Evolutionary conservation across 176 grass and related monocot genomes (phyloP), one percentile per base, ranked within the genome.

Genomic region (Musa acuminata): DNA sequence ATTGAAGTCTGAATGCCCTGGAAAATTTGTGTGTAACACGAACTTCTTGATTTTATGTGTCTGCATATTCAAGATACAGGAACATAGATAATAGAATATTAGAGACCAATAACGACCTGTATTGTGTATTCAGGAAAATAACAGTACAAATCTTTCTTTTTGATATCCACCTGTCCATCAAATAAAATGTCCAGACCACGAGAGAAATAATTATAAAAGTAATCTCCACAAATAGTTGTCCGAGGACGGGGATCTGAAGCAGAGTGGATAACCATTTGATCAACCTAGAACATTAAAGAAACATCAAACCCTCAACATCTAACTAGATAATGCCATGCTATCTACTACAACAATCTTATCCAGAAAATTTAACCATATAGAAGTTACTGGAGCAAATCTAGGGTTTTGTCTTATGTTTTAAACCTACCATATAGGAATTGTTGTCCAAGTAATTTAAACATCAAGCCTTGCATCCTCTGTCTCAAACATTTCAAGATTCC

Each of bases 31-130:
- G 54, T 99, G 95, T 69, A 99, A 86, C 83, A 99, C 95, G 81
- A 99, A 99, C 82, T 99, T 99, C 80, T 99, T 99, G 84, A 99
- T 94, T 78, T 62, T 87, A 49, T 99, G 95, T n/a, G 90, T 99
- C 95, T 94, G 88, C 64, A 81, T 67, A 21, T 77, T 64, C 29
- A 5, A 35, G 29, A 35, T 35, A 35, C 29, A 35, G 19, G 25
- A 13, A 64, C 10, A 52, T 51, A 77, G 8, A 16, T 55, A 74
- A 8, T 57, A 27, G 13, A 7, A 74, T 27, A 14, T 19, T 6
- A 25, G 9, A 74, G 25, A 51, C 1, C 2, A 55, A 35, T 0
- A 2, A 2, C 0, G 29, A 35, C 29, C 29, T 35, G 3, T 5
- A 35, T 35, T 35, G 29, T 35, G 29, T 35, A 35, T 35, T 35